Percentiles rank a stretch among this genome's conserved stretches.
Conservation (phyloP, 2,329 filamentous ascomycete genomes). For the Penicillium brasilianum region DNA sequence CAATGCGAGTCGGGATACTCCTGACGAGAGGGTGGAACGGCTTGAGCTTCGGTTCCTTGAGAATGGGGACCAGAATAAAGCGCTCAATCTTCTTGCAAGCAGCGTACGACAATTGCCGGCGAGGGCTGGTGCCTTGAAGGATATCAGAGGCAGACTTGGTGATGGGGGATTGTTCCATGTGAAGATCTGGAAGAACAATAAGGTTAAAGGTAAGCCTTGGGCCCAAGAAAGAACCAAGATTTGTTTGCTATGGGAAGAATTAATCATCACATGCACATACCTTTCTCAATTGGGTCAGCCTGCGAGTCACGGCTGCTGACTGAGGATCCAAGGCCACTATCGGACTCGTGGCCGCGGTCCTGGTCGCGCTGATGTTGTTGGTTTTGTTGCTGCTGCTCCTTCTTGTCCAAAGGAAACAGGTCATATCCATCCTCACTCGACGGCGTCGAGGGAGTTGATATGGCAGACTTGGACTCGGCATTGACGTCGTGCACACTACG, state of each 20-base stretch:
- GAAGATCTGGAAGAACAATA: slow-evolving; percentile 13
- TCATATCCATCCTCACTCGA: slow-evolving; percentile 14
- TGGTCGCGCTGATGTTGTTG: slow-evolving; percentile 28
- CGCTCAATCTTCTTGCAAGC: slow-evolving; percentile 80
- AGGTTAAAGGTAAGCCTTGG: slow-evolving; percentile 7
- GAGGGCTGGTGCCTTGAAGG: slow-evolving; percentile 54
- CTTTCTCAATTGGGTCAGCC: slow-evolving; percentile 51
- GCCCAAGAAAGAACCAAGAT: background rate
- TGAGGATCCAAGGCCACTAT: slow-evolving; percentile 87
- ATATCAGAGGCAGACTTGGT: slow-evolving; percentile 63
- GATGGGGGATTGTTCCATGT: slow-evolving; percentile 58
- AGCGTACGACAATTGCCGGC: slow-evolving; percentile 68
- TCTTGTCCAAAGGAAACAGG: slow-evolving; percentile 31
- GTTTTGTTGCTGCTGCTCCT: slow-evolving; percentile 31
- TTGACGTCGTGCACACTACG: background rate
- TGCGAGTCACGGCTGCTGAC: slow-evolving; percentile 63
- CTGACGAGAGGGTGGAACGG: slow-evolving; percentile 80
- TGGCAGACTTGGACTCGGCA: background rate
- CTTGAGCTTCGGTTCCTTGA: slow-evolving; percentile 73
- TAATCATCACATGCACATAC: slow-evolving; percentile 36
- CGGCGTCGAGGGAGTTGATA: background rate
- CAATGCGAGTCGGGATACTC: slow-evolving; percentile 78
- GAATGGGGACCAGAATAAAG: slow-evolving; percentile 76
- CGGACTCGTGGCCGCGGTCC: slow-evolving; percentile 66
- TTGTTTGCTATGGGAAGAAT: background rate